Evolutionary conservation across 2,329 filamentous ascomycete species (phyloP), one percentile per base, ranked within the genome.

Genomic region (Hymenoscyphus salicellus): DNA sequence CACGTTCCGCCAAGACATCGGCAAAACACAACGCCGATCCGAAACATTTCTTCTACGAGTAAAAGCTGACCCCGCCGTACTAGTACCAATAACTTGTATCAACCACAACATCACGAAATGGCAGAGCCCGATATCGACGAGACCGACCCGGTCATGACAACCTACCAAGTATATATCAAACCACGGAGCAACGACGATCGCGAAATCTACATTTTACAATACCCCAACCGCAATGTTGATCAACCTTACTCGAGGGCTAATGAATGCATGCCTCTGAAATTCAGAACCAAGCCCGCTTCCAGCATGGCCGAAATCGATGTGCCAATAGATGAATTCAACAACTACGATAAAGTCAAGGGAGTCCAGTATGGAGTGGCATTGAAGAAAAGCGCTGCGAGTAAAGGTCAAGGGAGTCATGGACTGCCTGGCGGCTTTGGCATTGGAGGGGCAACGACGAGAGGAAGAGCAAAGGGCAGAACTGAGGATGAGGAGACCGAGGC

Each of bases 271-370:
- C 90, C 94, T 11, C 81, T 86, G 17, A 87, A 90, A 72, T 81
- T 98, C 72, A 92, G 94, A 70, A 81, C 97, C 76, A 99, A 98
- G 80, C 85, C 89, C 16, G 80, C 84, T 63, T 86, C 91, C 0
- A 93, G 93, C 63, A 91, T 97, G 79, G 82, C 97, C 63, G 95
- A 99, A 79, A 83, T 98, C 61, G 95, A 99, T 76, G 84, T 97
- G n/a, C 92, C 92, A 4, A 82, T 97, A 71, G 87, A 88, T 80
- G 81, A 82, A 58, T 76, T 80, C 63, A 77, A 77, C 65, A 89
- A 91, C 74, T 98, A 97, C 81, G 93, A 98, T 79, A 85, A 89
- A 69, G 84, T 86, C 70, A 93, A 94, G 79, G 94, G 92, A 58
- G 79, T 95, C 60, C 84, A 86, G 69, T 98, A 92, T 86, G 95